phyloP scores from a whole-genome alignment of 2,329 filamentous ascomycete species.

The Penicillium sp. region DNA sequence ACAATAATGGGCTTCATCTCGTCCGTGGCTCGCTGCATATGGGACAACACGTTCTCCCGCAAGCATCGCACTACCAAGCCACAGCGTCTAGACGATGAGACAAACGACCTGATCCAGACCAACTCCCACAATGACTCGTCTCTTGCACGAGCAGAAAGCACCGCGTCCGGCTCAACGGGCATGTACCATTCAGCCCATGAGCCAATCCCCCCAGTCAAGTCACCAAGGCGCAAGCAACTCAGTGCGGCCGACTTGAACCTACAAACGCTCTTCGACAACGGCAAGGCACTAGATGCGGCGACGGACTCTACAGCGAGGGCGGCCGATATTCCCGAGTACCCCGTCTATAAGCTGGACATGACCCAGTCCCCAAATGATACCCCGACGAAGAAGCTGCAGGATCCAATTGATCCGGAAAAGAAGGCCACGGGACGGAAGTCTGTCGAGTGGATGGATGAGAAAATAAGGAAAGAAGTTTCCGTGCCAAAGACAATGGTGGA shows the following conservation, averaged over 20 bases:
- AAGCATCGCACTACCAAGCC: constrained; percentile 14
- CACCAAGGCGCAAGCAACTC: constrained; percentile 9
- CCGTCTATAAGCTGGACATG: constrained; percentile 19
- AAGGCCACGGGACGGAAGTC: not conserved
- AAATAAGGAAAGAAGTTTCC: not conserved
- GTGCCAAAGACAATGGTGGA: not conserved
- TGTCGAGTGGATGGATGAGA: not conserved
- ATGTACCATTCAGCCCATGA: constrained; percentile 12
- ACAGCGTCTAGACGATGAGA: constrained; percentile 19
- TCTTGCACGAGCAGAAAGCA: constrained; percentile 10
- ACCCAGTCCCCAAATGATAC: constrained; percentile 10
- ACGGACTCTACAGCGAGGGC: constrained; percentile 4
- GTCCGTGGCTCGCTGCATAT: constrained; percentile 16
- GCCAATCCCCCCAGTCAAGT: constrained; percentile 10
- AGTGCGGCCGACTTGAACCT: constrained; percentile 10
- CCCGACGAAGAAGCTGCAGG: constrained; percentile 10
- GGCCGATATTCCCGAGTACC: constrained; percentile 16
- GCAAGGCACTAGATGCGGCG: constrained; percentile 6
- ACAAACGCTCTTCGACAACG: constrained; percentile 16
- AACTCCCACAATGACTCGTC: constrained; percentile 13
- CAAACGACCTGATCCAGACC: constrained; percentile 21
- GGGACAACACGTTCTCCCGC: constrained; percentile 17
- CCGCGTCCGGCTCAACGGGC: constrained; percentile 16
- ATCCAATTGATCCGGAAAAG: constrained; percentile 7
- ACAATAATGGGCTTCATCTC: constrained; percentile 21